Evolutionary conservation across 208 protist species (phyloP).

Genomic region (Angomonas ambiguus): DNA sequence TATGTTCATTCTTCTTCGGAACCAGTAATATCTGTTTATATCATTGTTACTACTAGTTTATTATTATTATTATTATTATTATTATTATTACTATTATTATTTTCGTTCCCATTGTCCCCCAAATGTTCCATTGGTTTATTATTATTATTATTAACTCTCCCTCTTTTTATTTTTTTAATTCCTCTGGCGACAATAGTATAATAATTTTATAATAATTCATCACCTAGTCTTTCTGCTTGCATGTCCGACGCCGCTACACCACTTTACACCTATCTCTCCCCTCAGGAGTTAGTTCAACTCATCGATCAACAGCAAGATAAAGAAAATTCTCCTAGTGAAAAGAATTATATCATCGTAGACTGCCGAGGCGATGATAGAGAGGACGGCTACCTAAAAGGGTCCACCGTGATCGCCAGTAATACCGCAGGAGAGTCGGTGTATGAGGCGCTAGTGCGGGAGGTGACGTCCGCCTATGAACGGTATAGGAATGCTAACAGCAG

Average conservation of each 20-base stretch:
- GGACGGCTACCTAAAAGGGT: conserved; percentile 51
- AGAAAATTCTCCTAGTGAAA: too few species aligned
- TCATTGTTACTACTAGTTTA: conserved; percentile 13
- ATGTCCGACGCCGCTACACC: conserved; percentile 16
- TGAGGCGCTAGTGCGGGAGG: conserved; percentile 12
- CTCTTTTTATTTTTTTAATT: conserved; percentile 12
- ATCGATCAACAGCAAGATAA: conserved; percentile 24
- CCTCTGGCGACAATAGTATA: conserved; percentile 1
- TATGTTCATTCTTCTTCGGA: conserved; percentile 9
- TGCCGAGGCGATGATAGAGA: conserved; percentile 67
- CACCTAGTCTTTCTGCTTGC: not conserved
- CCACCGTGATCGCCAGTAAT: conserved; percentile 41
- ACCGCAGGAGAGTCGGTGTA: conserved; percentile 19
- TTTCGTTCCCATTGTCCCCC: not conserved
- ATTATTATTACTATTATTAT: conserved; percentile 8
- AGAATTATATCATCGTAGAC: conserved; percentile 57
- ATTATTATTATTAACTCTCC: not conserved
- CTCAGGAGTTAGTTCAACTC: conserved; percentile 51
- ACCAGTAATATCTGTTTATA: not conserved
- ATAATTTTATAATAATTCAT: not conserved
- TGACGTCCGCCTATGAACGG: too few species aligned
- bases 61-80: conserved; percentile 4
- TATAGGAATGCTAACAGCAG: too few species aligned
- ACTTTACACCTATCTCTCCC: conserved; percentile 54
- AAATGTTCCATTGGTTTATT: conserved; percentile 9